Evolutionary conservation across 1,284 basidiomycete genomes (phyloP).

Genomic region (Mycena sp.): DNA sequence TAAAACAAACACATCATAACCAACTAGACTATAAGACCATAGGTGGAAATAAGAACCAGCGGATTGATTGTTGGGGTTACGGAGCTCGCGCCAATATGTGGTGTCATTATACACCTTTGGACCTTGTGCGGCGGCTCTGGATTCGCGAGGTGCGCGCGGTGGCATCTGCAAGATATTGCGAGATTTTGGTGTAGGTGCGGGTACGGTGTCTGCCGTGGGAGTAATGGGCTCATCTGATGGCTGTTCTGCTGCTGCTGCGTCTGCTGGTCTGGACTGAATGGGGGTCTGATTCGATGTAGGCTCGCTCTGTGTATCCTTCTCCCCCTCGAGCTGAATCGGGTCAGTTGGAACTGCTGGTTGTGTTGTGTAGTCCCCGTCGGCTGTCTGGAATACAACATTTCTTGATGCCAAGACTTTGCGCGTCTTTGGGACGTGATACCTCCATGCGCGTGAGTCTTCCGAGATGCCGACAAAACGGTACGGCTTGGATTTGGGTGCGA

Average conservation of each 20-base stretch:
- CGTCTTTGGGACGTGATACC: conserved; percentile 16
- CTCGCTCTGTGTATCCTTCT: too few relatives aligned
- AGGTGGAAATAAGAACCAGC: too few relatives aligned
- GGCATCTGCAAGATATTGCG: too few relatives aligned
- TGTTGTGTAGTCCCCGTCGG: background rate
- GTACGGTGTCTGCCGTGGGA: background rate
- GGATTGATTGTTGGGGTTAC: conserved; percentile 5
- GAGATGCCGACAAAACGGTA: too few relatives aligned
- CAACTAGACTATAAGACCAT: too few relatives aligned
- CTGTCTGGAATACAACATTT: conserved; percentile 28
- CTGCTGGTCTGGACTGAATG: background rate
- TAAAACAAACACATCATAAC: too few relatives aligned
- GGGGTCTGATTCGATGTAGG: too few relatives aligned
- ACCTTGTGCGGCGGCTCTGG: background rate
- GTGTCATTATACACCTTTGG: background rate
- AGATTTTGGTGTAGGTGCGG: background rate
- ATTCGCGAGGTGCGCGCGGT: background rate
- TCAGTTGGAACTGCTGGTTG: conserved; percentile 7
- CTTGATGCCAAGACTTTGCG: conserved; percentile 24
- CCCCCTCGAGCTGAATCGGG: too few relatives aligned
- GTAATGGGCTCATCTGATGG: background rate
- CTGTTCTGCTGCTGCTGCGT: background rate
- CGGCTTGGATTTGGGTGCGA: conserved; percentile 27
- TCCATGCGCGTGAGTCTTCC: too few relatives aligned
- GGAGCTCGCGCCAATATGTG: conserved; percentile 1